These are phyloP conservation scores for Harringtonia lauricola DNA, from an alignment of 2,329 filamentous ascomycete species.

Conservation along the genomic window DNA sequence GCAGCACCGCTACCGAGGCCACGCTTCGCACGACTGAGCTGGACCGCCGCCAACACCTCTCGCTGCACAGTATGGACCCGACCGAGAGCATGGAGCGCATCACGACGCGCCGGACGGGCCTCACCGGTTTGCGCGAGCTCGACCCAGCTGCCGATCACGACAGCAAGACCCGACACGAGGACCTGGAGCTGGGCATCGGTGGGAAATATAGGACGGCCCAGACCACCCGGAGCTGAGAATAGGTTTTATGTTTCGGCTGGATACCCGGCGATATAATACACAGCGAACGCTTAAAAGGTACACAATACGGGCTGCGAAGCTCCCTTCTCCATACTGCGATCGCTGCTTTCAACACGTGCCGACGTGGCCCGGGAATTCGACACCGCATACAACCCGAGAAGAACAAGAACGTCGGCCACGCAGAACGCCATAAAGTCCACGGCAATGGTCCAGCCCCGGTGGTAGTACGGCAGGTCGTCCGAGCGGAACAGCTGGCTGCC, in stretches of 20 bases:
- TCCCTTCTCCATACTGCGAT: too few species aligned
- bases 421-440: slow-evolving; percentile 7
- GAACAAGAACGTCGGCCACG: not conserved
- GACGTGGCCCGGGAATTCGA: slow-evolving; percentile 1
- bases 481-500: slow-evolving; percentile 48
- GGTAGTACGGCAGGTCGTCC: slow-evolving; percentile 39
- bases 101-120: not conserved
- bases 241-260: too few species aligned
- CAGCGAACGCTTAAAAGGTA: too few species aligned
- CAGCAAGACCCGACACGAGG: too few species aligned
- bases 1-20: not conserved
- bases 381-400: not conserved
- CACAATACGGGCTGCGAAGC: too few species aligned
- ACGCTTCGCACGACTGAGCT: not conserved
- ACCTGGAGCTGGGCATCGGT: too few species aligned
- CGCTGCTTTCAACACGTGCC: not conserved
- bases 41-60: not conserved
- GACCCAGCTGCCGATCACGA: not conserved
- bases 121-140: not conserved
- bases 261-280: too few species aligned
- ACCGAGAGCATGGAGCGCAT: slow-evolving; percentile 9
- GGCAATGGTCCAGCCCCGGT: slow-evolving; percentile 26
- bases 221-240: too few species aligned
- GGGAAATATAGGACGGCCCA: too few species aligned
- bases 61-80: not conserved